These are phyloP conservation scores for Poa pratensis DNA, from an alignment of 176 grass and related monocot genomes.

Conservation along the genomic window DNA sequence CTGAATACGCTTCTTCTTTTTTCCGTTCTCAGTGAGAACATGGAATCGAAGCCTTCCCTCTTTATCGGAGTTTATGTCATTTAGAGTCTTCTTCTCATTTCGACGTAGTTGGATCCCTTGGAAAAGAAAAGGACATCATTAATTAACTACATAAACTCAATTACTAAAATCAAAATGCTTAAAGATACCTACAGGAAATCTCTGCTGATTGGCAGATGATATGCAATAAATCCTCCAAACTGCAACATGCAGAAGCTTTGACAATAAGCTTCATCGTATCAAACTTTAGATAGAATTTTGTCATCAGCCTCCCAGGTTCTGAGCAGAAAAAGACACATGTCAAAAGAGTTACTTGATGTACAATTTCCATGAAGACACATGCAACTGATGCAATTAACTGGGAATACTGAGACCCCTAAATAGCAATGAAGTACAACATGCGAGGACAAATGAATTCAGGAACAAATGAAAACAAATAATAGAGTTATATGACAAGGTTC, in stretches of 20 bases:
- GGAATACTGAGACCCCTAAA: not conserved
- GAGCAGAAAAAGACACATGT: conserved; percentile 50
- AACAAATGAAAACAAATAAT: conserved; percentile 20
- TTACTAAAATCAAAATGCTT: conserved; percentile 34
- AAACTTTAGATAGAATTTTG: conserved; percentile 96
- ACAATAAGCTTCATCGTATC: conserved; percentile 97
- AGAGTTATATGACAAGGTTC: conserved; percentile 12
- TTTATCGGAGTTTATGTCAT: conserved; percentile 90
- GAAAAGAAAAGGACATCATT: conserved; percentile 29
- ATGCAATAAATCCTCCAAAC: conserved; percentile 82
- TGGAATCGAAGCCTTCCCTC: conserved; percentile 81
- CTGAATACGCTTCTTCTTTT: conserved; percentile 88
- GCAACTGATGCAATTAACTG: not conserved
- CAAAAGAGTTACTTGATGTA: conserved; percentile 22
- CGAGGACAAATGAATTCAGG: conserved; percentile 13
- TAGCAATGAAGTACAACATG: conserved; percentile 15
- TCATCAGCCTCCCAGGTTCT: conserved; percentile 96
- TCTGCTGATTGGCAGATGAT: conserved; percentile 85
- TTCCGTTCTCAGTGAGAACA: conserved; percentile 75
- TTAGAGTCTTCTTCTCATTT: conserved; percentile 92
- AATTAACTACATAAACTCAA: conserved; percentile 22
- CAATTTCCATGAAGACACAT: conserved; percentile 20
- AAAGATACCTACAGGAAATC: conserved; percentile 76
- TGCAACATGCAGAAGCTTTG: conserved; percentile 81
- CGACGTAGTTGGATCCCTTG: conserved; percentile 95